Base-by-base conservation (phyloP, 306 rosid genomes). In the Carpinus viminea region DNA sequence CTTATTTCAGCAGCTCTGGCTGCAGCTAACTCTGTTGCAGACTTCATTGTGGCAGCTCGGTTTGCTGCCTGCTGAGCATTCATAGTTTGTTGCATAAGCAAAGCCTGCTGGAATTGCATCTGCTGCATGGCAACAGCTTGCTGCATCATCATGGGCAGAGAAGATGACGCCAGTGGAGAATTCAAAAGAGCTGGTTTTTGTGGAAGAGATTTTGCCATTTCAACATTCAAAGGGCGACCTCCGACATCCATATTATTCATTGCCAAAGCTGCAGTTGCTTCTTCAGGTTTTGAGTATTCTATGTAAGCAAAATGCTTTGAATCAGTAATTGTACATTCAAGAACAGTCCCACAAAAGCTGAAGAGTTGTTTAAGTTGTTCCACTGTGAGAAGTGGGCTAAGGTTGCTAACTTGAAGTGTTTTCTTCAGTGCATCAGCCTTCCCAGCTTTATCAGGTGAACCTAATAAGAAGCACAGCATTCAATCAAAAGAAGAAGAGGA, bases 61-160 rank as follows among this genome's bases (percentile, higher is more conserved):
- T 85, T 93, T 71, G 98, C 99, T 54, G 98, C 99, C 88, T 93
- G 98, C 79, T 93, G 99, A 51, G 98, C 96, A 20, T 87, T 88
- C 95, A 96, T 86, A 68, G 94, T 84, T 85, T 96, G 99, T 86
- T 96, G 99, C 99, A 93, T 89, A 45, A 91, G 76, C 87, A 96
- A 83, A 51, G 99, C 96, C 88, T 96, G 99, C 90, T 96, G 99
- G 88, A 96, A 96, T 82, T 96, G 98, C 97, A 90, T 91, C 84
- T 96, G 99, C 81, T 96, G 99, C 99, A 93, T 96, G 70, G 97
- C 98, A 81, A 96, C 98, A 84, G 98, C 98, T 88, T 96, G 98
- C 89, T 96, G 99, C 99, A 93, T 93, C 99, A 93, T 90, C 90
- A 96, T 77, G 50, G 99, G 98, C 81, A 93, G 85, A 62, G 99